phyloP scores from a whole-genome alignment of 345 rosid species.

The Pistacia integerrima region DNA sequence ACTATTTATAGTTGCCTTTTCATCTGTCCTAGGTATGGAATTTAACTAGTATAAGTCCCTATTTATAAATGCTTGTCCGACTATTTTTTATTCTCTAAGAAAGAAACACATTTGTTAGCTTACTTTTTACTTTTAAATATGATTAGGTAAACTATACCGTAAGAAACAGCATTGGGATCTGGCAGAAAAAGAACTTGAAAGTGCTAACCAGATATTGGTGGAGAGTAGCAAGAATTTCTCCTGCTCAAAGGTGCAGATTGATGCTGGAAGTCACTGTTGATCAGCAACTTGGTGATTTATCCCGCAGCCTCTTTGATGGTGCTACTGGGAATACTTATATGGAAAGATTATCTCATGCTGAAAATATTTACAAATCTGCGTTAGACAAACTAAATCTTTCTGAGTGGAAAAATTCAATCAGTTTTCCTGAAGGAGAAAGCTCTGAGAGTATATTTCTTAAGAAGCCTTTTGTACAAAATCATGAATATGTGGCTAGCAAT shows the following conservation, averaged over 20 bases:
- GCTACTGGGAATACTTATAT: constrained; percentile 23
- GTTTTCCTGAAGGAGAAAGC: constrained; percentile 40
- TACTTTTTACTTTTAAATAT: constrained; percentile 16
- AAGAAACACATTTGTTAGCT: constrained; percentile 18
- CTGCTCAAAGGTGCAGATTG: constrained; percentile 66
- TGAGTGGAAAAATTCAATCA: constrained; percentile 57
- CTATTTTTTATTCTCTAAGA: constrained; percentile 12
- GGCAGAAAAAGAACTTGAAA: constrained; percentile 69
- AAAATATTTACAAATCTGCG: constrained; percentile 59
- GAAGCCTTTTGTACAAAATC: constrained; percentile 10
- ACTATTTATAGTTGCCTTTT: constrained; percentile 67
- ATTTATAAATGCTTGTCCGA: constrained; percentile 2
- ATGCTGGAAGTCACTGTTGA: constrained; percentile 62
- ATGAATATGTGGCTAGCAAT: constrained; percentile 28
- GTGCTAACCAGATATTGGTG: constrained; percentile 54
- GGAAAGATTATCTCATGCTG: constrained; percentile 56
- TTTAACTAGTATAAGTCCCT: neutral
- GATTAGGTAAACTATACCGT: constrained; percentile 67
- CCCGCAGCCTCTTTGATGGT: constrained; percentile 38
- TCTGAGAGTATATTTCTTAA: constrained; percentile 21
- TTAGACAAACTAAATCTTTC: constrained; percentile 58
- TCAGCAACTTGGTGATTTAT: constrained; percentile 76
- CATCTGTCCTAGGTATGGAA: constrained; percentile 69
- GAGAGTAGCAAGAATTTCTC: constrained; percentile 37
- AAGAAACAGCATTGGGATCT: constrained; percentile 59